Base-by-base conservation (phyloP, 2,329 filamentous ascomycete species). In the Lachnellula arida region DNA sequence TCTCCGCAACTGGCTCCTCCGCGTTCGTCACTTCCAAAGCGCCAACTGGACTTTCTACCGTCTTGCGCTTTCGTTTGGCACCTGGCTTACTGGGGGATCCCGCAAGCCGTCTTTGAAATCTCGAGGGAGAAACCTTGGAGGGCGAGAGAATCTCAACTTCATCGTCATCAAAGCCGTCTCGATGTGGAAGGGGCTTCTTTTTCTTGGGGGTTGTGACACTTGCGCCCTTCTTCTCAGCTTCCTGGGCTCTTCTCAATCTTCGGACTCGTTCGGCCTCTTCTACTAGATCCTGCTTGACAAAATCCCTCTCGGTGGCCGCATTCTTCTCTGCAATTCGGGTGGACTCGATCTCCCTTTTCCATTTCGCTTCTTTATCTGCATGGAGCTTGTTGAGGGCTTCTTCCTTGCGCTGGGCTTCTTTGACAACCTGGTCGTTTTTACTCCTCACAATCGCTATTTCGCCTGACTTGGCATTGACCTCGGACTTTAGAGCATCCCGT, bases 361-460 rank as follows among this genome's bases (percentile, higher is more conserved):
- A 79, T 65, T 81, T 84, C 5, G 81, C 80, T 9, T 84, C 55
- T 60, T 87, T 81, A 50, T 91, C 87, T 1, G 79, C 78, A 63
- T 85, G 83, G 59, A 81, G 72, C 61, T 85, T 85, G 63, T 82
- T 84, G 54, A 89, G 73, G 5, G 79, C 77, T 19, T 77, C 73
- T 23, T 92, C 70, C 63, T 86, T 80, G 23, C 79, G 78, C 49
- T 89, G 83, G 65, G 87, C 82, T 47, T 85, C 80, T 51, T 82
- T 81, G 15, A 77, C 75, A 0, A 78, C 74, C 64, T 83, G 86
- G 49, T 86, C 81, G 42, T 84, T 78, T 57, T 89, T 89, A 57
- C 81, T 81, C 35, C 89, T 82, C n/a, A 92, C 78, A 58, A 92
- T 91, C 50, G 87, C 80, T 28, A 85, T 84, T 68, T 92, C 88